Evolutionary conservation across 148 eudicot genomes (phyloP).

Genomic region (Chenopodium suecicum): DNA sequence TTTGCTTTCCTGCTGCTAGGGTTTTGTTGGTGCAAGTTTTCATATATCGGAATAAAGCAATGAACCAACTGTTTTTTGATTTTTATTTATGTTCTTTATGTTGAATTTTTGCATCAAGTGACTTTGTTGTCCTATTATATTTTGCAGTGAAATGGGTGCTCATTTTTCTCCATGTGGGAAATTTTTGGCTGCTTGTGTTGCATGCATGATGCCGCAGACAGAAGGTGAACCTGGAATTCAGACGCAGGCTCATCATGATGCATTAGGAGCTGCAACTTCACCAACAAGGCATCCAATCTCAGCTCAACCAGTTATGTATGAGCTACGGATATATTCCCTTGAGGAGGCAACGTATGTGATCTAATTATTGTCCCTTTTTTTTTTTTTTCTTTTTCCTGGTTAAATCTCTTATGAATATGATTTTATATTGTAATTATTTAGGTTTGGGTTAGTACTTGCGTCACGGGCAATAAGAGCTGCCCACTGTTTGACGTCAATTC

Average conservation of each 20-base stretch:
- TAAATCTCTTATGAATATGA: background rate
- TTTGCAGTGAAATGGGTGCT: constrained; percentile 99
- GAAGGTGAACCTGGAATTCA: constrained; percentile 75
- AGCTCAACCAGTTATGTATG: constrained; percentile 88
- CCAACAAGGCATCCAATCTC: constrained; percentile 98
- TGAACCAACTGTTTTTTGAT: background rate
- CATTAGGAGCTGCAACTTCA: constrained; percentile 61
- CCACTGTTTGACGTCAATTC: constrained; percentile 97
- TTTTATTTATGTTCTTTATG: background rate
- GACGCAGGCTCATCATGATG: constrained; percentile 56
- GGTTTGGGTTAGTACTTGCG: constrained; percentile 88
- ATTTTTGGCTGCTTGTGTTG: constrained; percentile 97
- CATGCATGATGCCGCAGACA: constrained; percentile 70
- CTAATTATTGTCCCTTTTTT: constrained; percentile 6
- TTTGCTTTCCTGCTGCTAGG: background rate
- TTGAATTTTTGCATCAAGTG: background rate
- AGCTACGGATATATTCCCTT: constrained; percentile 92
- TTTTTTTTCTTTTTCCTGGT: background rate
- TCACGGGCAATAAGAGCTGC: constrained; percentile 99
- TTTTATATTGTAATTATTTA: constrained; percentile 23
- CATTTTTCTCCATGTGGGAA: constrained; percentile 99
- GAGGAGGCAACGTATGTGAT: constrained; percentile 88
- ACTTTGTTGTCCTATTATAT: background rate
- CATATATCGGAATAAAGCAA: background rate
- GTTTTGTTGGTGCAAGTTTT: background rate